Percentiles rank a stretch among this genome's conserved stretches.
These are phyloP conservation scores for Neofusicoccum ribis DNA, from an alignment of 2,329 filamentous ascomycete genomes.

Conservation along the genomic window DNA sequence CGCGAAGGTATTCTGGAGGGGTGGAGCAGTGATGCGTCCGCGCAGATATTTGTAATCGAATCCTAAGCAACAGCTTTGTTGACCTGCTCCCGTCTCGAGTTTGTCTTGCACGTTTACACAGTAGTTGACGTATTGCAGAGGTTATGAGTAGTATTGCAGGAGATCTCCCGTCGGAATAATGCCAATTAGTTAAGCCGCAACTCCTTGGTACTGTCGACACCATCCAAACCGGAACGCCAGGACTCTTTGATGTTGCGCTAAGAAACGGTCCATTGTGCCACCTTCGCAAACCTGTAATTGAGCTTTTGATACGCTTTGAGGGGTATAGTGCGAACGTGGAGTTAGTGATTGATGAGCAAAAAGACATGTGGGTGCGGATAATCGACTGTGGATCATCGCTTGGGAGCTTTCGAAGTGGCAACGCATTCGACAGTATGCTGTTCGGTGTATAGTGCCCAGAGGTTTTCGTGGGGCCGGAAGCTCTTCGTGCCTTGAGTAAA, in stretches of 20 bases:
- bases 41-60: too few species aligned
- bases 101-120: too few species aligned
- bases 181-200: too few species aligned
- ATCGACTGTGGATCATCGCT: not conserved
- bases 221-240: too few species aligned
- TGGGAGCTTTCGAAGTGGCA: not conserved
- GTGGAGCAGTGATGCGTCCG: too few species aligned
- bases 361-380: not conserved
- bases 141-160: too few species aligned
- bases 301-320: not conserved
- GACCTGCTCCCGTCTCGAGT: too few species aligned
- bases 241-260: not conserved
- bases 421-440: not conserved
- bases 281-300: not conserved
- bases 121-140: too few species aligned
- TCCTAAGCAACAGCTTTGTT: too few species aligned
- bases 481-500: not conserved
- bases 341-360: not conserved
- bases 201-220: too few species aligned
- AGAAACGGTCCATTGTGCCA: not conserved
- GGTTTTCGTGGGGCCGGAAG: not conserved
- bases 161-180: too few species aligned
- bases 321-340: not conserved
- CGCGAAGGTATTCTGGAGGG: too few species aligned
- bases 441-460: conserved; percentile 11